phyloP scores from a whole-genome alignment of 2,329 filamentous ascomycete genomes.

The Ophiostoma sp. region DNA sequence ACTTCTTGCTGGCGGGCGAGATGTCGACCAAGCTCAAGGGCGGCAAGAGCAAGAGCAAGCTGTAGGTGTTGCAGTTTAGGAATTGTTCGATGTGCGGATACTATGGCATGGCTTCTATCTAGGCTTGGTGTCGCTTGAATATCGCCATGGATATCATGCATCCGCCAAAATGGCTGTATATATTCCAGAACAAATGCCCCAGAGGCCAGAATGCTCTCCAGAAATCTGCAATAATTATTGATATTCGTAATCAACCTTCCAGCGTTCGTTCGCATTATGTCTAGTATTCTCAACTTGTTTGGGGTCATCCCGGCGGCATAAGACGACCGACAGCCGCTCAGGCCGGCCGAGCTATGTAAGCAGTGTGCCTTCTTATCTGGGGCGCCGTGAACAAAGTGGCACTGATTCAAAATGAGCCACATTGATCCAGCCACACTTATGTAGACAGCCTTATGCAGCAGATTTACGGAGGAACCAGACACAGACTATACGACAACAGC shows the following conservation, averaged over 20 bases:
- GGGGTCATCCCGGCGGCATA: not conserved
- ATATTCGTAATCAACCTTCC: too few species aligned
- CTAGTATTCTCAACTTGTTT: not conserved
- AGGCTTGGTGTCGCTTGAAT: not conserved
- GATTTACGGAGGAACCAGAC: not conserved
- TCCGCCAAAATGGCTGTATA: not conserved
- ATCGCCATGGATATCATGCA: not conserved
- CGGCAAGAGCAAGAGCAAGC: constrained; percentile 31
- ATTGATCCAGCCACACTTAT: not conserved
- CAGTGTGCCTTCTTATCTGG: not conserved
- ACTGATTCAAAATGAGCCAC: not conserved
- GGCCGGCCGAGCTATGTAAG: not conserved
- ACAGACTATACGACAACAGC: not conserved
- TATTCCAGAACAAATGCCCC: not conserved
- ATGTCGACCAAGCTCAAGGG: constrained; percentile 39
- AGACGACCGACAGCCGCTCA: not conserved
- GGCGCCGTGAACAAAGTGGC: not conserved
- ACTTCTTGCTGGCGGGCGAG: constrained; percentile 42
- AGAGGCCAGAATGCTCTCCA: too few species aligned
- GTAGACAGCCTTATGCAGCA: not conserved
- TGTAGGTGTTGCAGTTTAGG: constrained; percentile 14
- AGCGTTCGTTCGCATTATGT: too few species aligned
- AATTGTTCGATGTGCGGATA: too few species aligned
- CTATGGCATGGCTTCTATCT: not conserved
- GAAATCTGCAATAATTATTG: too few species aligned